Percentiles rank a stretch among this genome's conserved stretches.
Evolutionary conservation across 2,329 filamentous ascomycete species (phyloP).

Genomic region (Pestalotiopsis sp.): DNA sequence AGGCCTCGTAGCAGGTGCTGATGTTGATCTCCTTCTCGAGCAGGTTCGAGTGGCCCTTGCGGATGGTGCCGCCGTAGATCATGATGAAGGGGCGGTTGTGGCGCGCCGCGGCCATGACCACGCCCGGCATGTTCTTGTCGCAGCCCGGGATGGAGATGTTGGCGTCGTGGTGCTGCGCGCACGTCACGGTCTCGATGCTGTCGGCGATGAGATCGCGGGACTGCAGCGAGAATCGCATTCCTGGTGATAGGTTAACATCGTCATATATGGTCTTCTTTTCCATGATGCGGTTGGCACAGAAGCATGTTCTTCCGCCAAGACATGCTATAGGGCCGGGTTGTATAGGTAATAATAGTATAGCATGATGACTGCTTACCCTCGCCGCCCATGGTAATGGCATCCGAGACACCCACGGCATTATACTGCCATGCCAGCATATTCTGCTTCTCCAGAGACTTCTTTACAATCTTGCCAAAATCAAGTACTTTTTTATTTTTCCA

Average conservation of each 20-base stretch:
- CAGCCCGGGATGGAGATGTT: constrained; percentile 97
- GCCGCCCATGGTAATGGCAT: constrained; percentile 93
- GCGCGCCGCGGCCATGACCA: constrained; percentile 83
- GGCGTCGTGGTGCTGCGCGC: constrained; percentile 97
- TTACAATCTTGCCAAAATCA: constrained; percentile 86
- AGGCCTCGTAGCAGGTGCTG: constrained; percentile 82
- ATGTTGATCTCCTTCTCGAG: constrained; percentile 83
- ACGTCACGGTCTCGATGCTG: constrained; percentile 98
- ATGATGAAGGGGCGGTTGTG: constrained; percentile 90
- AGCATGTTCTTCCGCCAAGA: too few relatives aligned
- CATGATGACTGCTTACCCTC: constrained; percentile 61
- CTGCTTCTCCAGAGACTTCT: constrained; percentile 76
- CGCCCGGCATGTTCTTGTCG: constrained; percentile 99
- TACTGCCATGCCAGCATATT: constrained; percentile 95
- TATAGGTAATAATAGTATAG: background rate
- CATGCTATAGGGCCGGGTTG: too few relatives aligned
- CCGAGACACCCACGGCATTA: constrained; percentile 86
- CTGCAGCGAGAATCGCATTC: constrained; percentile 93
- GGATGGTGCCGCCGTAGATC: constrained; percentile 91
- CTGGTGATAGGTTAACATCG: constrained; percentile 41
- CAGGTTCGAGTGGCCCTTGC: constrained; percentile 75
- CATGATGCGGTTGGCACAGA: too few relatives aligned
- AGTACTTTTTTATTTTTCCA: constrained; percentile 60
- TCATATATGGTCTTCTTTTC: too few relatives aligned
- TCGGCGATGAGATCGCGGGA: constrained; percentile 92